phyloP scores from a whole-genome alignment of 306 rosid species.

The Sesbania bispinosa region DNA sequence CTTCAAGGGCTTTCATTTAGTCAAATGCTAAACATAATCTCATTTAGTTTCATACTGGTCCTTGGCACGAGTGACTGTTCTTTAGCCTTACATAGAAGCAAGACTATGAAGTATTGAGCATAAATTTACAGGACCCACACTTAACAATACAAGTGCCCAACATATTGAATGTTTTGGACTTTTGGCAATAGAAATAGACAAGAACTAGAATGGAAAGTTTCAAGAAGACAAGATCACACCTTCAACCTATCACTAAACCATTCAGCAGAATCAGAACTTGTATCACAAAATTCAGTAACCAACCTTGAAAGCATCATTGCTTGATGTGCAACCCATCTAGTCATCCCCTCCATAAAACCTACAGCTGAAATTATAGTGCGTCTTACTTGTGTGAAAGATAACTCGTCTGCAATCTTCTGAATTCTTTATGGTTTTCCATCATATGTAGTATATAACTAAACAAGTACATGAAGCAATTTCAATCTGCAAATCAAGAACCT shows the following conservation, averaged over 20 bases:
- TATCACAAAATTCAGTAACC: not conserved
- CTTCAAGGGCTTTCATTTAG: not conserved
- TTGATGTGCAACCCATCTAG: not conserved
- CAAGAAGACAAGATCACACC: not conserved
- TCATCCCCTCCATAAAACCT: not conserved
- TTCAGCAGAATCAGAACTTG: not conserved
- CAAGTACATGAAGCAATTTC: not conserved
- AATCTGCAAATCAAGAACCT: conserved; percentile 18
- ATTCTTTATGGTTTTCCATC: not conserved
- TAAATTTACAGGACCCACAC: too few species aligned
- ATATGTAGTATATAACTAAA: not conserved
- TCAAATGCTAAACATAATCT: too few species aligned
- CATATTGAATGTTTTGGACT: too few species aligned
- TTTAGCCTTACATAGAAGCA: not conserved
- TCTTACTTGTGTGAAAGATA: not conserved
- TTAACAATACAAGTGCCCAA: too few species aligned
- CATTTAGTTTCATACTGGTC: not conserved
- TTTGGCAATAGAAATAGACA: too few species aligned
- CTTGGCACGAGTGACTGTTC: not conserved
- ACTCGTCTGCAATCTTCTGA: not conserved
- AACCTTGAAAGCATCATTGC: not conserved
- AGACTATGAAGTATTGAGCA: not conserved
- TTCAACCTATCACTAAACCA: not conserved
- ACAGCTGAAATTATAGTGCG: not conserved
- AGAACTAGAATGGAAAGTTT: too few species aligned